Conservation (phyloP, 2,329 filamentous ascomycete species). For the Alternaria viburni region DNA sequence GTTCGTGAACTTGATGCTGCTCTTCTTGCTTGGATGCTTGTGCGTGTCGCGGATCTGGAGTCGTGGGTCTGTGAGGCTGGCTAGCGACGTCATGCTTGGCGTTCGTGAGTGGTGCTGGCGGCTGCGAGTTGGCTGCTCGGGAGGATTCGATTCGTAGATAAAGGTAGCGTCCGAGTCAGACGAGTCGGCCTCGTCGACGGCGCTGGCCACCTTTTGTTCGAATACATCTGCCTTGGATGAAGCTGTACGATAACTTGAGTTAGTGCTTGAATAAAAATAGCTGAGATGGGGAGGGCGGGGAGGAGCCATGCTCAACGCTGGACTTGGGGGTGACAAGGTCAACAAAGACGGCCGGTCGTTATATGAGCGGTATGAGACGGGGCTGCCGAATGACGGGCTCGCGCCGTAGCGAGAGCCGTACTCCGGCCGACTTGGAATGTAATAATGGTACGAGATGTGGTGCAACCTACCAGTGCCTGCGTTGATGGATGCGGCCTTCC, state of each 20-base stretch:
- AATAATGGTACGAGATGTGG: slow-evolving; percentile 44
- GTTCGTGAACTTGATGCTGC: slow-evolving; percentile 93
- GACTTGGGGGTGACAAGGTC: slow-evolving; percentile 34
- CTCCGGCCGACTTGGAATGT: slow-evolving; percentile 33
- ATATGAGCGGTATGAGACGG: slow-evolving; percentile 37
- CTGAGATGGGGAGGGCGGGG: slow-evolving; percentile 33
- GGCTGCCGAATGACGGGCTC: slow-evolving; percentile 39
- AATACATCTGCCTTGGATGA: slow-evolving; percentile 98
- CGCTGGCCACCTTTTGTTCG: slow-evolving; percentile 93
- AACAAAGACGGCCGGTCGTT: slow-evolving; percentile 36
- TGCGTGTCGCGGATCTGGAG: slow-evolving; percentile 66
- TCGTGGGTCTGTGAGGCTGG: slow-evolving; percentile 68
- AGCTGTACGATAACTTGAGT: slow-evolving; percentile 59
- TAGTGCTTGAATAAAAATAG: slow-evolving; percentile 47
- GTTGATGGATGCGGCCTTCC: slow-evolving; percentile 76
- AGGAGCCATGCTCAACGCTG: slow-evolving; percentile 33
- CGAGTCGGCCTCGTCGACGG: slow-evolving; percentile 93
- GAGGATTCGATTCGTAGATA: slow-evolving; percentile 96
- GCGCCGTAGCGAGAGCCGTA: slow-evolving; percentile 32
- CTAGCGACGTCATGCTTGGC: slow-evolving; percentile 84
- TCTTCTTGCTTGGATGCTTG: slow-evolving; percentile 73
- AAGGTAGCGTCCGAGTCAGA: slow-evolving; percentile 99
- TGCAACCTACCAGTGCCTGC: slow-evolving; percentile 73
- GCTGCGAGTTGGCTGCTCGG: slow-evolving; percentile 67
- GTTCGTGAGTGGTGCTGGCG: slow-evolving; percentile 87